Percentiles rank a stretch among this genome's conserved stretches.
Conservation (phyloP, 257 asterid species). For the Solanum boliviense region DNA sequence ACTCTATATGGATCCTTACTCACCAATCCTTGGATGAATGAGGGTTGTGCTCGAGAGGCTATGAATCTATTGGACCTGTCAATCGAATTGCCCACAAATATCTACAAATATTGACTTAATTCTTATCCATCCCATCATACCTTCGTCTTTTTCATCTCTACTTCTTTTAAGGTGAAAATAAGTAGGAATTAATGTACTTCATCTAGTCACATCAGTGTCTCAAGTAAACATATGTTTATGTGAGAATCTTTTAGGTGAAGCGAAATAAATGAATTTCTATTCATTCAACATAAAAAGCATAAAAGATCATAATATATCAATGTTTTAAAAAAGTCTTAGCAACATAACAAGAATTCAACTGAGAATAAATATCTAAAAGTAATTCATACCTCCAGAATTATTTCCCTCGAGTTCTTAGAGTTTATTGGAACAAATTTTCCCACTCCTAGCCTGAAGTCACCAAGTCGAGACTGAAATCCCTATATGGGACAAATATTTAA, state of each 20-base stretch:
- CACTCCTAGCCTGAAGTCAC: slow-evolving; percentile 81
- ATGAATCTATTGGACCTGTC: too few relatives aligned
- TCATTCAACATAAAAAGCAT: background rate
- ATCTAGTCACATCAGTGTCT: background rate
- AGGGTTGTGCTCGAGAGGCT: too few relatives aligned
- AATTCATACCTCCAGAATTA: slow-evolving; percentile 79
- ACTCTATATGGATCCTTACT: too few relatives aligned
- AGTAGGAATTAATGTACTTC: background rate
- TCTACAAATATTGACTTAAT: background rate
- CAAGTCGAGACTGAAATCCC: slow-evolving; percentile 73
- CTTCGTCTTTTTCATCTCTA: background rate
- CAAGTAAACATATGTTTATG: too few relatives aligned
- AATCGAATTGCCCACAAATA: too few relatives aligned
- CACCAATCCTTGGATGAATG: too few relatives aligned
- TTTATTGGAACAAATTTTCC: slow-evolving; percentile 69
- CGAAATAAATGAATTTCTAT: background rate
- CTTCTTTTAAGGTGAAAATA: background rate
- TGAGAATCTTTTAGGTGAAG: background rate
- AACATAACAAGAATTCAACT: background rate
- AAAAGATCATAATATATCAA: too few relatives aligned
- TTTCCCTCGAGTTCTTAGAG: slow-evolving; percentile 37
- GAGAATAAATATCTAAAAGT: background rate
- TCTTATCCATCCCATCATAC: background rate
- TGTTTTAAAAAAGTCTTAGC: background rate
- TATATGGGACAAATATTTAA: background rate